phyloP scores from a whole-genome alignment of 257 asterid species.

The Apocynum venetum region DNA sequence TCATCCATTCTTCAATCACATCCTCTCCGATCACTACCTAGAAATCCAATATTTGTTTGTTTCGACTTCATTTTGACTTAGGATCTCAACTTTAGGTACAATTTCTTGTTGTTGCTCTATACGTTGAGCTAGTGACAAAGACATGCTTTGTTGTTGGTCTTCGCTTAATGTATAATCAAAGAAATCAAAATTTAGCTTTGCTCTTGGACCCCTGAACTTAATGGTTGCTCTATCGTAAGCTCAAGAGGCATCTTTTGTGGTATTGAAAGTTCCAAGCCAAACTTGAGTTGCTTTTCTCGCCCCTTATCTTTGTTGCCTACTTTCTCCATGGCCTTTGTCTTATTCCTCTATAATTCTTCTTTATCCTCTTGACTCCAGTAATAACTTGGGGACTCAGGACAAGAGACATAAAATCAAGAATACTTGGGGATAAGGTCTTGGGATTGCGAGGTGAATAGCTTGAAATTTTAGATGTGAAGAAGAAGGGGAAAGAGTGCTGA shows the following conservation, averaged over 20 bases:
- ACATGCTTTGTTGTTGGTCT: slow-evolving; percentile 14
- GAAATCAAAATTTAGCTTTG: slow-evolving; percentile 73
- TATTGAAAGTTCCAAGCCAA: slow-evolving; percentile 86
- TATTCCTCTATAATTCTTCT: slow-evolving; percentile 85
- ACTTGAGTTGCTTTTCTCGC: slow-evolving; percentile 75
- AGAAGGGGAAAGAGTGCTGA: too few relatives aligned
- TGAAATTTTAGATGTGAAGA: too few relatives aligned
- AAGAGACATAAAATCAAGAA: too few relatives aligned
- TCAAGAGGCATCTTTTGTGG: slow-evolving; percentile 77
- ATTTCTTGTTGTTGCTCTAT: slow-evolving; percentile 5
- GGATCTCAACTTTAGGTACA: slow-evolving; percentile 6
- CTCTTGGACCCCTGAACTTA: slow-evolving; percentile 84
- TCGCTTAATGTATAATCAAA: slow-evolving; percentile 44
- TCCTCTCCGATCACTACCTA: slow-evolving; percentile 49
- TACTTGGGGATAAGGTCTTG: too few relatives aligned
- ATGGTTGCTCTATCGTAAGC: slow-evolving; percentile 85
- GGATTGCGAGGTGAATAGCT: too few relatives aligned
- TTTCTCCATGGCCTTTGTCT: slow-evolving; percentile 96
- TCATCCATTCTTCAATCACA: slow-evolving; percentile 56
- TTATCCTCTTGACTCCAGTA: slow-evolving; percentile 25
- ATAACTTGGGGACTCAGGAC: too few relatives aligned
- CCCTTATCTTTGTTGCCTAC: slow-evolving; percentile 91
- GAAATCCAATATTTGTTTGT: slow-evolving; percentile 21
- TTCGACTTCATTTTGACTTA: slow-evolving; percentile 22
- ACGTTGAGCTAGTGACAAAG: slow-evolving; percentile 11